Base-by-base conservation (phyloP, 352 stramenopile genomes). In the Globisporangium nunn region DNA sequence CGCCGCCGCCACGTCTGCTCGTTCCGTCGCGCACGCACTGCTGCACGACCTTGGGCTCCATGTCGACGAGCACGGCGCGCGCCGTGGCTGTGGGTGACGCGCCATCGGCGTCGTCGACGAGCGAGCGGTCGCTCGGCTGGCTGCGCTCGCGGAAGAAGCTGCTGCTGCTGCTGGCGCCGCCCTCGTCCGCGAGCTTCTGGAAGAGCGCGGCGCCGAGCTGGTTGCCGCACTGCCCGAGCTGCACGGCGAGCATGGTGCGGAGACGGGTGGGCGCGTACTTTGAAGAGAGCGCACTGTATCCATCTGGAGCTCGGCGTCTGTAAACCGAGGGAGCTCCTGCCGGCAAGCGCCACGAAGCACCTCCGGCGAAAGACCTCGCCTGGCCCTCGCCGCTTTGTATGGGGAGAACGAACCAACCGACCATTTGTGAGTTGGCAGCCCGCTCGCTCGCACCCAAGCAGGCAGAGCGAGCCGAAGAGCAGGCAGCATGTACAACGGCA, bases 401-500 rank as follows among this genome's bases (percentile, higher is more conserved):
- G n/a, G n/a, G n/a, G n/a, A n/a, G n/a, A n/a, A n/a, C n/a, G n/a
- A n/a, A n/a, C n/a, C n/a, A n/a, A n/a, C n/a, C n/a, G n/a, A n/a
- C n/a, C n/a, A n/a, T n/a, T n/a, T n/a, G n/a, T n/a, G n/a, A n/a
- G n/a, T n/a, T n/a, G n/a, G n/a, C n/a, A n/a, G n/a, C n/a, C n/a
- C n/a, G n/a, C 29, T 17, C 30, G 29, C 40, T 43, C 45, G 28
- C 52, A 29, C 49, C 46, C 41, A 37, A 10, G 11, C 4, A 30
- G n/a, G 54, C 40, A 8, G 8, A 44, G 55, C 4, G 48, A 30
- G 39, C 5, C 1, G 15, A 40, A 8, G 52, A 66, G n/a, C 37
- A 18, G 4, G 15, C 15, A 59, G 7, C 55, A 95, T 95, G 87
- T 96, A 96, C 68, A 96, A 96, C 72, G 87, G 87, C 58, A 93